phyloP scores from a whole-genome alignment of 495 filamentous ascomycete genomes.

The Hypoxylon lienhwacheense region DNA sequence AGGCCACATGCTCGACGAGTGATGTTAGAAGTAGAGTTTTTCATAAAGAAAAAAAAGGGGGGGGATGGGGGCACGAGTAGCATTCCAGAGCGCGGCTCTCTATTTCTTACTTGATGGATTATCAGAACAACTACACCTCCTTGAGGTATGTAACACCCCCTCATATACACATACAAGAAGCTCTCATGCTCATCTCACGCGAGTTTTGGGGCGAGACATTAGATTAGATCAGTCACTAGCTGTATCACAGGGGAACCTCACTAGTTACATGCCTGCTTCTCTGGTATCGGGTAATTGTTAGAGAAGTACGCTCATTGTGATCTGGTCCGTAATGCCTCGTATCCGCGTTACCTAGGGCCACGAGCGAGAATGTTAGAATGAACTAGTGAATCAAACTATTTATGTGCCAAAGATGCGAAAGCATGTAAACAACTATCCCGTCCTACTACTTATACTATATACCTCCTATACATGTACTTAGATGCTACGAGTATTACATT shows the following conservation, averaged over 20 bases:
- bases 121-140: not conserved
- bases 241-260: not conserved
- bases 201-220: too few species aligned
- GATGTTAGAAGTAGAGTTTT: not conserved
- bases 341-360: slow-evolving; percentile 1
- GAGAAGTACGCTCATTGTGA: not conserved
- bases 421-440: not conserved
- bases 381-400: too few species aligned
- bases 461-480: not conserved
- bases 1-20: not conserved
- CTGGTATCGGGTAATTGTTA: not conserved
- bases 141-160: not conserved
- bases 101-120: not conserved
- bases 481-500: too few species aligned
- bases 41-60: too few species aligned
- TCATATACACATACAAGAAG: not conserved
- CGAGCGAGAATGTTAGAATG: slow-evolving; percentile 1
- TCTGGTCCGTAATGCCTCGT: not conserved
- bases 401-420: too few species aligned
- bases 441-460: too few species aligned
- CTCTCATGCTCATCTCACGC: not conserved
- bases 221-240: slow-evolving; percentile 7
- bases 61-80: slow-evolving; percentile 1
- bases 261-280: slow-evolving; percentile 12
- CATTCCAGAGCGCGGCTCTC: slow-evolving; percentile 24